A percentile compares a stretch with the other conserved stretches of the same genome.
Conservation (phyloP, 2,329 filamentous ascomycete species). For the Periconia sp. region DNA sequence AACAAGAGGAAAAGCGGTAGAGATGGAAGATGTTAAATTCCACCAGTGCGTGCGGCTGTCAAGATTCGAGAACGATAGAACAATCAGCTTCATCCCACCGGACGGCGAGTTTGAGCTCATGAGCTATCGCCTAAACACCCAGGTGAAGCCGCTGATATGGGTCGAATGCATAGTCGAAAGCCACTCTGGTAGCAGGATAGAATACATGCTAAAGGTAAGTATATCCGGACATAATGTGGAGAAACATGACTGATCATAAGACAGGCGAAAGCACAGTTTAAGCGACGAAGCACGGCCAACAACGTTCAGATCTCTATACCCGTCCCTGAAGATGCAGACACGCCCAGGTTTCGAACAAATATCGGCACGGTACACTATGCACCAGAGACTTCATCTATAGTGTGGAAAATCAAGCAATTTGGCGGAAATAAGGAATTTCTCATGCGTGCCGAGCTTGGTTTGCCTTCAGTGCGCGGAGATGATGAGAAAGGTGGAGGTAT, state of each 20-base stretch:
- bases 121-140: constrained; percentile 98
- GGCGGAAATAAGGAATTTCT: constrained; percentile 98
- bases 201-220: constrained; percentile 94
- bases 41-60: constrained; percentile 97
- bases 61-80: constrained; percentile 96
- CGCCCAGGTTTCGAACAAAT: constrained; percentile 94
- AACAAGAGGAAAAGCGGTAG: constrained; percentile 93
- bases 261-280: constrained; percentile 92
- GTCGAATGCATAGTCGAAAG: constrained; percentile 97
- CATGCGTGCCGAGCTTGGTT: constrained; percentile 94
- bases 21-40: constrained; percentile 99
- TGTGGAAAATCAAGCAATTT: constrained; percentile 99
- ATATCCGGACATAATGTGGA: background rate
- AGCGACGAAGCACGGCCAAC: constrained; percentile 95
- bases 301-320: constrained; percentile 98
- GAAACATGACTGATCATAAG: constrained; percentile 11
- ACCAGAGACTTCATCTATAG: constrained; percentile 94
- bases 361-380: constrained; percentile 97
- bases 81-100: constrained; percentile 97
- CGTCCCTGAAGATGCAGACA: constrained; percentile 95
- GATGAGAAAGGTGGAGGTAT: constrained; percentile 96
- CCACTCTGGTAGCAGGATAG: constrained; percentile 92
- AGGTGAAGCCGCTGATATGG: constrained; percentile 98
- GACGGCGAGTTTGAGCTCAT: constrained; percentile 99
- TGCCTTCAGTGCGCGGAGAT: constrained; percentile 92